Evolutionary conservation across 2,329 filamentous ascomycete species (phyloP).

Genomic region (Cercospora citrullina): DNA sequence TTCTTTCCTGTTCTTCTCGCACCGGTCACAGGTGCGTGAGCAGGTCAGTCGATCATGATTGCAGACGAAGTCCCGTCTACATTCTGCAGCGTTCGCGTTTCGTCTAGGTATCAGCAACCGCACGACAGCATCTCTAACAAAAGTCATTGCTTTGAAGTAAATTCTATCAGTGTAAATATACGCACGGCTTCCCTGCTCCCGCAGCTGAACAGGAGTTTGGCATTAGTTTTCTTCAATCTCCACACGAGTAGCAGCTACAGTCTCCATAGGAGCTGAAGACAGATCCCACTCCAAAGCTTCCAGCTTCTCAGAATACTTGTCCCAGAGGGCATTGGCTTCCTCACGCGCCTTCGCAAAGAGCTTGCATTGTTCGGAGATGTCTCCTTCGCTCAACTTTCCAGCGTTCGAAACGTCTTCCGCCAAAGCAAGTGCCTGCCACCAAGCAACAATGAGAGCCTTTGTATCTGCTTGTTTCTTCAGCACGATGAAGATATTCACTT

Average conservation of each 20-base stretch:
- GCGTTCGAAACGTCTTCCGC: slow-evolving; percentile 33
- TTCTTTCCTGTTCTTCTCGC: slow-evolving; percentile 25
- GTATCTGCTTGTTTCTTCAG: slow-evolving; percentile 60
- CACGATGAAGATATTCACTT: slow-evolving; percentile 53
- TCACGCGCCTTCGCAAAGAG: slow-evolving; percentile 43
- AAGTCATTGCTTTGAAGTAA: not conserved
- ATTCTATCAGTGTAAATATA: not conserved
- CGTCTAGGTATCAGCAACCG: not conserved
- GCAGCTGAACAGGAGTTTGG: not conserved
- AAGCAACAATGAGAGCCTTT: slow-evolving; percentile 58
- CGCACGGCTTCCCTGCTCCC: not conserved
- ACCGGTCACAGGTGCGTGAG: slow-evolving; percentile 15
- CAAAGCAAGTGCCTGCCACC: slow-evolving; percentile 59
- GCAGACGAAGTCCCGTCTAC: not conserved
- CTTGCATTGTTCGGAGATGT: slow-evolving; percentile 34
- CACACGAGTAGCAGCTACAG: slow-evolving; percentile 53
- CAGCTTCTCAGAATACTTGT: slow-evolving; percentile 46
- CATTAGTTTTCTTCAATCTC: slow-evolving; percentile 12
- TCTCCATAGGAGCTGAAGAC: slow-evolving; percentile 65
- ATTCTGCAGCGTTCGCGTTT: not conserved
- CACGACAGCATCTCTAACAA: not conserved
- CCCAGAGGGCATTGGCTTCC: slow-evolving; percentile 43
- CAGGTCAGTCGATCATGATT: not conserved
- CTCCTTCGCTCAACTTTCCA: not conserved
- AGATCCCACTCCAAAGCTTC: slow-evolving; percentile 65